Percentiles rank a stretch among this genome's conserved stretches.
phyloP scores from a whole-genome alignment of 2,329 filamentous ascomycete species.

The Diaporthe sp. region DNA sequence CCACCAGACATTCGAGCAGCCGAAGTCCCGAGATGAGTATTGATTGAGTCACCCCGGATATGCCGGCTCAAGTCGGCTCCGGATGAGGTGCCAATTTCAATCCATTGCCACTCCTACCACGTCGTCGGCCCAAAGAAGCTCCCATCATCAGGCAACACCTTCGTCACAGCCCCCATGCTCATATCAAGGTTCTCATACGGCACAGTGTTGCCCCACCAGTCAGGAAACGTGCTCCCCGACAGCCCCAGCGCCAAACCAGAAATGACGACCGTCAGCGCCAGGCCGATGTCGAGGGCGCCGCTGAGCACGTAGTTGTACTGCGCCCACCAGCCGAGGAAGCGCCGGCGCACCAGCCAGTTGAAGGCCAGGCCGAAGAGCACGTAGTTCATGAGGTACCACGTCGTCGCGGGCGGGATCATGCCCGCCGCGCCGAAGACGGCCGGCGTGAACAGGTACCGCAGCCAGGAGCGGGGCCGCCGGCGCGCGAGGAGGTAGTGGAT shows the following conservation, averaged over 20 bases:
- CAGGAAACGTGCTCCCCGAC: slow-evolving; percentile 12
- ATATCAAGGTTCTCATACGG: slow-evolving; percentile 14
- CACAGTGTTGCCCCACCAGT: slow-evolving; percentile 27
- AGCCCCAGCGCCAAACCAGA: slow-evolving; percentile 48
- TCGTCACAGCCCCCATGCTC: background rate
- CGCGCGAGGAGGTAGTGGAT: slow-evolving; percentile 44
- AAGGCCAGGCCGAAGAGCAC: slow-evolving; percentile 65
- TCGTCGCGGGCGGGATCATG: slow-evolving; percentile 56
- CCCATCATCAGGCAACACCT: slow-evolving; percentile 23
- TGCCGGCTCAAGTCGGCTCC: background rate
- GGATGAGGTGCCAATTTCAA: background rate
- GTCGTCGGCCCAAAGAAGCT: slow-evolving; percentile 30
- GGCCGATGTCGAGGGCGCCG: slow-evolving; percentile 65
- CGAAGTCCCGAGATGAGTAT: too few species aligned
- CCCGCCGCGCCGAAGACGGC: slow-evolving; percentile 49
- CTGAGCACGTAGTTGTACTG: slow-evolving; percentile 69
- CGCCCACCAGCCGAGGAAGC: slow-evolving; percentile 66
- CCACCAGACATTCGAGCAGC: too few species aligned
- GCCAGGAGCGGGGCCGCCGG: slow-evolving; percentile 41
- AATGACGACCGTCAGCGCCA: slow-evolving; percentile 65
- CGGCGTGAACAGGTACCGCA: slow-evolving; percentile 48
- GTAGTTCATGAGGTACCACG: slow-evolving; percentile 57
- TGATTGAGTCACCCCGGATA: background rate
- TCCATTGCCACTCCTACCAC: background rate
- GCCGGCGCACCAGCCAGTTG: slow-evolving; percentile 62